Conservation (phyloP, 106 monocot species). For the Dendrobium catenatum region DNA sequence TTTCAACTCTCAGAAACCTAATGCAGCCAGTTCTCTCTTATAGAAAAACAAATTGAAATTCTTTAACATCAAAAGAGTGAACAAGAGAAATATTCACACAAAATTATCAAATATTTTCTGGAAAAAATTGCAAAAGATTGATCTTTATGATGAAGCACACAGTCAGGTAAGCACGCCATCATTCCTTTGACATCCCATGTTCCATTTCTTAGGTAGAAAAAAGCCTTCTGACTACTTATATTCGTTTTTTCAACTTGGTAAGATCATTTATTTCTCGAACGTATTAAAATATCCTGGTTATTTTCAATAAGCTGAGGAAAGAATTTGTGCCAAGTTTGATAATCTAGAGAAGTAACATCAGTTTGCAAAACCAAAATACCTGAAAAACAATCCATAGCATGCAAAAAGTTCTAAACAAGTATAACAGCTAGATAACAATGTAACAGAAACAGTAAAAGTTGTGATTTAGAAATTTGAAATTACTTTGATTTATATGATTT, state of each 20-base stretch:
- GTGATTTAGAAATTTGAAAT: neutral
- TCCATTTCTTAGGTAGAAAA: neutral
- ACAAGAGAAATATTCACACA: neutral
- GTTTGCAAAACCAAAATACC: neutral
- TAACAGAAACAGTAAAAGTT: too few relatives aligned
- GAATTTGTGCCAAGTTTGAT: neutral
- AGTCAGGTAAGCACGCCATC: neutral
- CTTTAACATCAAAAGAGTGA: neutral
- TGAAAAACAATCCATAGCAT: constrained; percentile 1
- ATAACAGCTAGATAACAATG: neutral
- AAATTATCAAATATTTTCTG: neutral
- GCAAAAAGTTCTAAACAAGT: neutral
- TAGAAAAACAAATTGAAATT: neutral
- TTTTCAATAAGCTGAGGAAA: neutral
- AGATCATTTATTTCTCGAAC: neutral
- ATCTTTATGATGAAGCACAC: neutral
- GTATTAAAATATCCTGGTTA: neutral
- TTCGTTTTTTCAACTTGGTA: neutral
- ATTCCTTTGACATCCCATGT: neutral
- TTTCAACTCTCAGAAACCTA: neutral
- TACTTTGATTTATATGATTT: neutral
- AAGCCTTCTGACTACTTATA: neutral
- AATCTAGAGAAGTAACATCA: neutral
- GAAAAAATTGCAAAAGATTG: neutral
- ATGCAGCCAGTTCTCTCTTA: neutral